Conservation (phyloP, 352 stramenopile genomes). For the Phytophthora pini region DNA sequence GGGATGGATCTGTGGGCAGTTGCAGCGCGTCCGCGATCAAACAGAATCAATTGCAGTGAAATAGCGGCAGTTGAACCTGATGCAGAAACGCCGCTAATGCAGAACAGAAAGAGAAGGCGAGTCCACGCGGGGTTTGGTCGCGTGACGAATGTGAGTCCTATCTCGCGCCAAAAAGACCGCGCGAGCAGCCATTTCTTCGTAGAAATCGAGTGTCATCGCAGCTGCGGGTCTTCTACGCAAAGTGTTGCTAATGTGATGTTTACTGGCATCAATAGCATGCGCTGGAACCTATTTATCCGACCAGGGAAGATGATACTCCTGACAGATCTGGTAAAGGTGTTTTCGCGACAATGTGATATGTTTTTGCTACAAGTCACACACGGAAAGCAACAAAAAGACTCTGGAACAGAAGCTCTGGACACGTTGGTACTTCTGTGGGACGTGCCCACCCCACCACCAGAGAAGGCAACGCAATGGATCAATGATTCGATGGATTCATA, state of each 20-base stretch:
- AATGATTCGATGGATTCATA: constrained; percentile 9
- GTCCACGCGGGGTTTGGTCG: constrained; percentile 54
- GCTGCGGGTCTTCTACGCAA: constrained; percentile 13
- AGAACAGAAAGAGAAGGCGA: constrained; percentile 43
- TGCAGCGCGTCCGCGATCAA: not conserved
- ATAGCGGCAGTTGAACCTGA: not conserved
- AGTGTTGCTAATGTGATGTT: constrained; percentile 64
- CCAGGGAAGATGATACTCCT: constrained; percentile 51
- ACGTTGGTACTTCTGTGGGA: constrained; percentile 44
- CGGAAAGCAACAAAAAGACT: not conserved
- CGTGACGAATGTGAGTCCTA: constrained; percentile 60
- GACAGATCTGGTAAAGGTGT: constrained; percentile 73
- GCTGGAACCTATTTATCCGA: constrained; percentile 57
- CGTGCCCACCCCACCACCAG: not conserved
- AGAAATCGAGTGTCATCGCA: constrained; percentile 49
- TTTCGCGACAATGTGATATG: constrained; percentile 61
- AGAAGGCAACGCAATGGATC: constrained; percentile 7
- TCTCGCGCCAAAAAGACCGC: constrained; percentile 50
- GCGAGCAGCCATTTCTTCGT: constrained; percentile 66
- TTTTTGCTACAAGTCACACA: constrained; percentile 66
- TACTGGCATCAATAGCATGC: constrained; percentile 36
- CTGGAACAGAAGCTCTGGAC: constrained; percentile 1
- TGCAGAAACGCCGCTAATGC: not conserved
- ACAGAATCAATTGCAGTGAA: not conserved
- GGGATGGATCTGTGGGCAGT: constrained; percentile 36